Conservation (phyloP, 257 asterid genomes). For the Penstemon newberryi region DNA sequence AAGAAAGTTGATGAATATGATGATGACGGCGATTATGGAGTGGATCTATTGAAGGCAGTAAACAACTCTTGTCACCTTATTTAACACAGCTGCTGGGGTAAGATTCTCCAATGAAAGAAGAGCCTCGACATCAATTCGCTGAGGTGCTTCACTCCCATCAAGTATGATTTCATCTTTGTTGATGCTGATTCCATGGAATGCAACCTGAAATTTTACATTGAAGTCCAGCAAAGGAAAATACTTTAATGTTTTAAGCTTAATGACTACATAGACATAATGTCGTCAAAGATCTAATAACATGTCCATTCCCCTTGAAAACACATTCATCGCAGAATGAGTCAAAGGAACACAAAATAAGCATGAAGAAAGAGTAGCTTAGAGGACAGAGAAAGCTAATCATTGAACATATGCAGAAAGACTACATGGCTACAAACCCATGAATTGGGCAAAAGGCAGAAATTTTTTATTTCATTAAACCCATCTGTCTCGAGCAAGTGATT, state of each 20-base stretch:
- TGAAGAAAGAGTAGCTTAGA: constrained; percentile 13
- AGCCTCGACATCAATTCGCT: constrained; percentile 81
- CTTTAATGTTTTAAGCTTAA: constrained; percentile 18
- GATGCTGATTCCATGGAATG: constrained; percentile 79
- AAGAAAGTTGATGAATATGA: constrained; percentile 13
- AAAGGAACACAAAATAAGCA: constrained; percentile 8
- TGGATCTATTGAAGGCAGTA: constrained; percentile 9
- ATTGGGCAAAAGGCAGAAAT: background rate
- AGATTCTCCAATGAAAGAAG: constrained; percentile 83
- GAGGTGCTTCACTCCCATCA: constrained; percentile 96
- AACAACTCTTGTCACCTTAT: constrained; percentile 57
- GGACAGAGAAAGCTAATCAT: constrained; percentile 12
- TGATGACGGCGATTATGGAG: background rate
- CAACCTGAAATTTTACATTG: constrained; percentile 54
- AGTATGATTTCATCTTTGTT: constrained; percentile 75
- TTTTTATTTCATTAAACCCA: background rate
- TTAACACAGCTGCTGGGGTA: constrained; percentile 75
- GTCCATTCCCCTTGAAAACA: constrained; percentile 12
- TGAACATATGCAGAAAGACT: constrained; percentile 15
- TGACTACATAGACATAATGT: constrained; percentile 14
- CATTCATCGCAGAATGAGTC: background rate
- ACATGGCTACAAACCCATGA: constrained; percentile 4
- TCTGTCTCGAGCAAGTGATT: background rate
- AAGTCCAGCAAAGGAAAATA: constrained; percentile 29
- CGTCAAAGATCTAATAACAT: constrained; percentile 18